A percentile compares a stretch with the other conserved stretches of the same genome.
Conservation (phyloP, 1,139 yeast genomes). For the Yamadazyma dendronema region DNA sequence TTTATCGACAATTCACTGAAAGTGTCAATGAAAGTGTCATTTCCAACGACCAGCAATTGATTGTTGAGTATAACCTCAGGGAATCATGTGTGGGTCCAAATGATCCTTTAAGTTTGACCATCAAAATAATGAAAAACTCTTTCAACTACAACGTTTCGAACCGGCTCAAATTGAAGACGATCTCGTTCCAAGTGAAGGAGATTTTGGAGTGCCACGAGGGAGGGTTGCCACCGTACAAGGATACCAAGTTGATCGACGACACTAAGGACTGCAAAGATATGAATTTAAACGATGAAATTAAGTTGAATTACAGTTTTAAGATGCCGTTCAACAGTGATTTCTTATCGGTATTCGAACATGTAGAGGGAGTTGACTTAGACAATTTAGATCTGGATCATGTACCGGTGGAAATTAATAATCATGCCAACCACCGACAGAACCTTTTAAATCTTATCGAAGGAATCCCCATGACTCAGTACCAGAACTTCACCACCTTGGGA, state of each 20-base stretch:
- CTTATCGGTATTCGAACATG: slow-evolving; percentile 24
- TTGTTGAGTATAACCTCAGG: slow-evolving; percentile 44
- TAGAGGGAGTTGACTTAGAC: slow-evolving; percentile 9
- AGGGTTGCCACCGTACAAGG: slow-evolving; percentile 41
- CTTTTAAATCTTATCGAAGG: slow-evolving; percentile 31
- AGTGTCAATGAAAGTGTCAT: slow-evolving; percentile 39
- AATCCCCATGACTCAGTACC: slow-evolving; percentile 44
- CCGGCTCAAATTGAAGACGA: slow-evolving; percentile 41
- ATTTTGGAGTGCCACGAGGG: slow-evolving; percentile 48
- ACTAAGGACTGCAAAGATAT: slow-evolving; percentile 23
- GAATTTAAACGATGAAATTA: slow-evolving; percentile 30
- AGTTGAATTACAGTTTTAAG: slow-evolving; percentile 25
- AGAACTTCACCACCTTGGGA: slow-evolving; percentile 51
- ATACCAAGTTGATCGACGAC: slow-evolving; percentile 30
- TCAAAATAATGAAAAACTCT: slow-evolving; percentile 39
- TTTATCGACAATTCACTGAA: slow-evolving; percentile 54
- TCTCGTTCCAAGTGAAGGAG: slow-evolving; percentile 52
- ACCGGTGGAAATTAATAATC: slow-evolving; percentile 13
- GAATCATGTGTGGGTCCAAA: slow-evolving; percentile 50
- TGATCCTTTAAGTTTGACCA: slow-evolving; percentile 40
- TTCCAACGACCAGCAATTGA: slow-evolving; percentile 41
- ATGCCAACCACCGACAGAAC: slow-evolving; percentile 13
- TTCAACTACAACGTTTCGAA: slow-evolving; percentile 32
- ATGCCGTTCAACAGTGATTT: slow-evolving; percentile 42
- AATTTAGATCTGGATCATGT: slow-evolving; percentile 8